These are phyloP conservation scores for Parastagonospora avenae DNA, from an alignment of 2,329 filamentous ascomycete species.

Conservation along the genomic window DNA sequence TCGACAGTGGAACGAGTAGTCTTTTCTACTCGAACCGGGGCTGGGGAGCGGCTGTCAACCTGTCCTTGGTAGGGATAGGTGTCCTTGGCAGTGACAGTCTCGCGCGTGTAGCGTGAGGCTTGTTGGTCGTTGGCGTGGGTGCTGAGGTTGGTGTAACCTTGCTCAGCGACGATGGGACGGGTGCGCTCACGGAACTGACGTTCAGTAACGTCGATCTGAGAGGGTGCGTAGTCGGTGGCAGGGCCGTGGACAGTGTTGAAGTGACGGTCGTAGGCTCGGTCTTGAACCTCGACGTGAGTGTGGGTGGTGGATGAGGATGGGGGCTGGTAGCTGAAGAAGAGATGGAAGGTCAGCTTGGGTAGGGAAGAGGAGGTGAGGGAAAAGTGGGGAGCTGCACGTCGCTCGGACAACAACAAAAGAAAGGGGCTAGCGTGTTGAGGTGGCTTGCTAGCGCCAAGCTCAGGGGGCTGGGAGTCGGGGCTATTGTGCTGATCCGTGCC, in stretches of 20 bases:
- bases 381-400: slow-evolving; percentile 47
- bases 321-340: slow-evolving; percentile 59
- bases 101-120: slow-evolving; percentile 43
- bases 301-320: slow-evolving; percentile 62
- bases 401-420: slow-evolving; percentile 48
- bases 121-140: slow-evolving; percentile 48
- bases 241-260: slow-evolving; percentile 54
- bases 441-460: slow-evolving; percentile 42
- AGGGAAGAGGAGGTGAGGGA: slow-evolving; percentile 44
- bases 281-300: slow-evolving; percentile 70
- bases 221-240: slow-evolving; percentile 61
- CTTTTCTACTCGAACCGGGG: slow-evolving; percentile 57
- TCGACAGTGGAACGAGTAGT: slow-evolving; percentile 59
- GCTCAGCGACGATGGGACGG: slow-evolving; percentile 58
- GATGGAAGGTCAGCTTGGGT: slow-evolving; percentile 45
- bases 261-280: slow-evolving; percentile 53
- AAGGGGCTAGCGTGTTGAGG: slow-evolving; percentile 38
- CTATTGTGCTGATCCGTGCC: slow-evolving; percentile 37
- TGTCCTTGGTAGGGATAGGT: slow-evolving; percentile 44
- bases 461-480: slow-evolving; percentile 37
- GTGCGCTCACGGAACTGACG: slow-evolving; percentile 70
- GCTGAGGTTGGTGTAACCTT: slow-evolving; percentile 42
- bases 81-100: slow-evolving; percentile 49
- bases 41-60: slow-evolving; percentile 47
- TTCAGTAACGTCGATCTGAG: slow-evolving; percentile 61